Base-by-base conservation (phyloP, 768 basidiomycete species). In the Lanmaoa pseudosensibilis region DNA sequence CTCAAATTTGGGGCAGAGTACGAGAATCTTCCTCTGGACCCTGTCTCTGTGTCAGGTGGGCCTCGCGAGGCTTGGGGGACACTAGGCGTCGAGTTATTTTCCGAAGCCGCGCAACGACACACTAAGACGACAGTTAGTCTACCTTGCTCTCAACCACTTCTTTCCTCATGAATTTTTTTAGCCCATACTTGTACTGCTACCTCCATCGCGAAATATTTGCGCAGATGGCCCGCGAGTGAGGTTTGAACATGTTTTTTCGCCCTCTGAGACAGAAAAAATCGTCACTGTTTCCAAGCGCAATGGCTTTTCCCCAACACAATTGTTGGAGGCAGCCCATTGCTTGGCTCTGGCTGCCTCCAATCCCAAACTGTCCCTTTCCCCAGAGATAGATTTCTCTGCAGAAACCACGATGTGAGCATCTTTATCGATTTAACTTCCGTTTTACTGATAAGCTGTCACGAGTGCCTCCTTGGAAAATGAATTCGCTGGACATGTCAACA, bases 31-130 rank as follows among this genome's bases (percentile, higher is more conserved):
- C 61, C 62, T 18, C 39, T 44, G 4, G 62, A 61, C 10, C 56
- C 61, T 16, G 45, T 63, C 21, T 52, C 41, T 41, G 62, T 60
- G 13, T 62, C 57, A 12, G 62, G 62, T n/a, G 62, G 62, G 36
- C 56, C 52, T 15, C 46, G 53, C 23, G 45, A 43, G 2, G 43
- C 55, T 40, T 63, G 62, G 62, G 36, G 50, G 9, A 52, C 43
- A 0, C 53, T 39, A 15, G 55, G 55, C 25, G 7, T 30, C 34
- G 46, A 55, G 25, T 38, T 54, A 5, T 57, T 61, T 37, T 49
- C 25, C 7, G 51, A 52, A 30, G 51, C 51, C 19, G 18, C 9
- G 4, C 34, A 19, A 27, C 41, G 36, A 8, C 51, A 43, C 5
- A 6, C 34, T 13, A 45, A 37, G 51, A 13, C 18, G 15, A 52